phyloP scores from a whole-genome alignment of 495 filamentous ascomycete species.

The Podospora appendiculata region DNA sequence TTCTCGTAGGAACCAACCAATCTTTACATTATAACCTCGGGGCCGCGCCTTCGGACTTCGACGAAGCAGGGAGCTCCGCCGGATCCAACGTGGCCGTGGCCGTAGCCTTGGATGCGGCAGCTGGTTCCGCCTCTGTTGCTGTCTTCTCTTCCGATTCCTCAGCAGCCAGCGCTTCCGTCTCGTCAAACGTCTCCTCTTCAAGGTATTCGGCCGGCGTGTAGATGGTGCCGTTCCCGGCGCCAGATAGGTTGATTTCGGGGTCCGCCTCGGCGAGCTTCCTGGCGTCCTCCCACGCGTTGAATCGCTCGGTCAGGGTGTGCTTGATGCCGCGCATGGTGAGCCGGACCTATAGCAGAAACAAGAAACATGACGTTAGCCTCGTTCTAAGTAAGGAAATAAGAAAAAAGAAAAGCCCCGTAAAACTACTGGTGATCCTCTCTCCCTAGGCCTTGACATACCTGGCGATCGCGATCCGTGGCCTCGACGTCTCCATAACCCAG shows the following conservation, averaged over 20 bases:
- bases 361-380: conserved; percentile 1
- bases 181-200: conserved; percentile 18
- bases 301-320: conserved; percentile 77
- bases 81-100: conserved; percentile 3
- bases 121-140: not conserved
- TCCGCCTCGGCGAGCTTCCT: conserved; percentile 60
- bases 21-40: conserved; percentile 12
- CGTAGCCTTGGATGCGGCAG: conserved; percentile 1
- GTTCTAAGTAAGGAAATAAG: not conserved
- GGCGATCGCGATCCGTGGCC: conserved; percentile 44
- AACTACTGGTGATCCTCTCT: not conserved
- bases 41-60: conserved; percentile 8
- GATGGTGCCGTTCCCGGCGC: conserved; percentile 25
- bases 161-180: not conserved
- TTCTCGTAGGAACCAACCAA: not conserved
- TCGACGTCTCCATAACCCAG: conserved; percentile 64
- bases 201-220: conserved; percentile 38
- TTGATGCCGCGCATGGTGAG: conserved; percentile 72
- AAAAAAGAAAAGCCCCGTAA: not conserved
- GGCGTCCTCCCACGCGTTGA: conserved; percentile 86
- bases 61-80: conserved; percentile 9
- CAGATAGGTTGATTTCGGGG: conserved; percentile 52
- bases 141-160: not conserved
- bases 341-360: conserved; percentile 44
- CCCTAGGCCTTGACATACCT: conserved; percentile 42